A percentile compares a stretch with the other conserved stretches of the same genome.
Evolutionary conservation across 2,329 filamentous ascomycete genomes (phyloP).

Genomic region (Trichoderma citrinoviride): DNA sequence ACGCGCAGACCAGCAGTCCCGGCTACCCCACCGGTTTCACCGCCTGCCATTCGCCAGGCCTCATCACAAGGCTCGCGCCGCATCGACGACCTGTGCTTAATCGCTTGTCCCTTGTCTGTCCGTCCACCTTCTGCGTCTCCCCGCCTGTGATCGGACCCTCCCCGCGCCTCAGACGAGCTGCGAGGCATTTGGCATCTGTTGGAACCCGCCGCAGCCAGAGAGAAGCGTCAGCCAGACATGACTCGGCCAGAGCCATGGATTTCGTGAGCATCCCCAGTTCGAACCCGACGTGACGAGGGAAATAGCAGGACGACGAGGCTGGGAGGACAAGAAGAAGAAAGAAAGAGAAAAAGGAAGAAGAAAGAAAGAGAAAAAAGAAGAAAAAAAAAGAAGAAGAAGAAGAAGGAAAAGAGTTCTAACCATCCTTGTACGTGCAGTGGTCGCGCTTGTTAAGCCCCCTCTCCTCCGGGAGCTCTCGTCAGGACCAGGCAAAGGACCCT

Average conservation of each 20-base stretch:
- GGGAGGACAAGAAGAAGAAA: not conserved
- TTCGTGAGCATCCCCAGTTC: constrained; percentile 46
- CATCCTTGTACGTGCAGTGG: constrained; percentile 48
- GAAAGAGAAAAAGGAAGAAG: not conserved
- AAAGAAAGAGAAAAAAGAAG: not conserved
- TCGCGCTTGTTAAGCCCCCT: constrained; percentile 65
- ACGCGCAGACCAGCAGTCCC: not conserved
- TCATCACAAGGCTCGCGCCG: not conserved
- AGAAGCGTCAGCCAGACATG: constrained; percentile 35
- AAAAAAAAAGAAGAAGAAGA: not conserved
- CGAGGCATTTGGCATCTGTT: constrained; percentile 5
- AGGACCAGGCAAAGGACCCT: constrained; percentile 61
- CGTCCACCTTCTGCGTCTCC: constrained; percentile 7
- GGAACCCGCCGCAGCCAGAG: not conserved
- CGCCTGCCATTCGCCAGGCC: constrained; percentile 18
- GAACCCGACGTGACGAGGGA: too few species aligned
- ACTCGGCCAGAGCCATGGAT: constrained; percentile 51
- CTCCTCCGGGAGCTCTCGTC: constrained; percentile 53
- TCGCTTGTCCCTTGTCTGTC: constrained; percentile 12
- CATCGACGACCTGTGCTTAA: not conserved
- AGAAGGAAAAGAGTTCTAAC: constrained; percentile 14
- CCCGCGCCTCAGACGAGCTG: constrained; percentile 11
- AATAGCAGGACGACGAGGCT: not conserved
- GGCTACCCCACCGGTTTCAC: constrained; percentile 15
- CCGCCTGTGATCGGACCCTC: constrained; percentile 11